Evolutionary conservation across 805 yeast genomes (phyloP).

Genomic region (Clavispora phyllophila): DNA sequence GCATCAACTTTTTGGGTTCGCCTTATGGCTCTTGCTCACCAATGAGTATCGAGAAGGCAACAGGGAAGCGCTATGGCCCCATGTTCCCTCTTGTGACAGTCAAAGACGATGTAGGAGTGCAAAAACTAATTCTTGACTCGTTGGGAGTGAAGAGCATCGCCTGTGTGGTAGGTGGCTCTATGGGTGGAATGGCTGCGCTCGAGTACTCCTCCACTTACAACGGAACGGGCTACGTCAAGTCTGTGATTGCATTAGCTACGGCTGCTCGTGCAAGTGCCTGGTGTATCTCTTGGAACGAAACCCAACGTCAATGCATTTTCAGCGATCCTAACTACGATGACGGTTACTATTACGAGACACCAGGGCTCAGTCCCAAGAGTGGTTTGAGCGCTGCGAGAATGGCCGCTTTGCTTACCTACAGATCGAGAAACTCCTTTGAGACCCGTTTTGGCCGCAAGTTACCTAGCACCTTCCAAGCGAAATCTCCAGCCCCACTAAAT

Average conservation of each 20-base stretch:
- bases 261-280: slow-evolving; percentile 94
- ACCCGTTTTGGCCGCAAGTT: slow-evolving; percentile 80
- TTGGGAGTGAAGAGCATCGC: slow-evolving; percentile 79
- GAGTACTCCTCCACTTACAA: slow-evolving; percentile 72
- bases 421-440: slow-evolving; percentile 90
- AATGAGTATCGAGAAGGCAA: slow-evolving; percentile 69
- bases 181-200: slow-evolving; percentile 97
- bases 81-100: slow-evolving; percentile 91
- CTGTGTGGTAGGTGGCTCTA: slow-evolving; percentile 90
- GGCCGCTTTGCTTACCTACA: slow-evolving; percentile 90
- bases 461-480: slow-evolving; percentile 14
- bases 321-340: slow-evolving; percentile 91
- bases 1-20: slow-evolving; percentile 90
- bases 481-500: slow-evolving; percentile 4
- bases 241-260: slow-evolving; percentile 82
- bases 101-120: slow-evolving; percentile 86
- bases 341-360: slow-evolving; percentile 70
- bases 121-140: slow-evolving; percentile 69
- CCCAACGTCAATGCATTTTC: slow-evolving; percentile 93
- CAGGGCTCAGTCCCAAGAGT: slow-evolving; percentile 61
- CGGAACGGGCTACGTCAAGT: slow-evolving; percentile 60
- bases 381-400: slow-evolving; percentile 96
- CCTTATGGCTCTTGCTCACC: slow-evolving; percentile 98
- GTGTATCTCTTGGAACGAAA: slow-evolving; percentile 99
- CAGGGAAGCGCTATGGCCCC: slow-evolving; percentile 81